Conservation (phyloP, 768 basidiomycete genomes). For the Suillus hirtellus region DNA sequence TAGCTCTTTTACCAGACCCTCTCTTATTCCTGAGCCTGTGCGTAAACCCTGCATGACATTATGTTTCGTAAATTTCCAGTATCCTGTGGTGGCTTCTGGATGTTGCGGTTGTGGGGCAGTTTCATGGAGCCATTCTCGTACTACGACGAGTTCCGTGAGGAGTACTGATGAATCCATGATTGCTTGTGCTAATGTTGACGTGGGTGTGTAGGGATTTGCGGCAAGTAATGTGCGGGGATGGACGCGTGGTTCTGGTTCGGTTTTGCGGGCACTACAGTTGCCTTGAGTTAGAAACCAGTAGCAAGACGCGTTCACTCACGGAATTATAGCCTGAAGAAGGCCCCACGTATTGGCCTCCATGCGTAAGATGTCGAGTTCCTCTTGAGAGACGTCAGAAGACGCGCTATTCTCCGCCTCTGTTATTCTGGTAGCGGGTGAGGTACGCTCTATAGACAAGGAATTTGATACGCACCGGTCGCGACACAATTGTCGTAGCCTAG, state of each 20-base stretch:
- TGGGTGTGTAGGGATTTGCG: slow-evolving; percentile 82
- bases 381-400: slow-evolving; percentile 39
- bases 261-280: slow-evolving; percentile 62
- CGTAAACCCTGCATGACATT: slow-evolving; percentile 64
- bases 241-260: slow-evolving; percentile 46
- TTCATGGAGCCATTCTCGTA: slow-evolving; percentile 89
- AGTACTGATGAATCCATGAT: slow-evolving; percentile 68
- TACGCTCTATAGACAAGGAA: neutral
- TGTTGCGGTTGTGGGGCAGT: slow-evolving; percentile 59
- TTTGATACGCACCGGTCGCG: slow-evolving; percentile 53
- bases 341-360: slow-evolving; percentile 85
- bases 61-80: slow-evolving; percentile 83
- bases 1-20: slow-evolving; percentile 62
- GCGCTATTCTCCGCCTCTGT: slow-evolving; percentile 48
- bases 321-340: slow-evolving; percentile 73
- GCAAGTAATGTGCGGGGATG: slow-evolving; percentile 57
- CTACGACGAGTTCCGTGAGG: slow-evolving; percentile 74
- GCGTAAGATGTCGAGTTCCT: slow-evolving; percentile 62
- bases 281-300: slow-evolving; percentile 1
- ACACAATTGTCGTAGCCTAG: slow-evolving; percentile 53
- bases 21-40: slow-evolving; percentile 45
- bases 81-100: slow-evolving; percentile 77
- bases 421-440: slow-evolving; percentile 39
- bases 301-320: slow-evolving; percentile 45
- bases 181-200: slow-evolving; percentile 70